Evolutionary conservation across 371 early-diverging fungal genomes (phyloP), one percentile per base, ranked within the genome.

Genomic region (Paraphysoderma sedebokerense): DNA sequence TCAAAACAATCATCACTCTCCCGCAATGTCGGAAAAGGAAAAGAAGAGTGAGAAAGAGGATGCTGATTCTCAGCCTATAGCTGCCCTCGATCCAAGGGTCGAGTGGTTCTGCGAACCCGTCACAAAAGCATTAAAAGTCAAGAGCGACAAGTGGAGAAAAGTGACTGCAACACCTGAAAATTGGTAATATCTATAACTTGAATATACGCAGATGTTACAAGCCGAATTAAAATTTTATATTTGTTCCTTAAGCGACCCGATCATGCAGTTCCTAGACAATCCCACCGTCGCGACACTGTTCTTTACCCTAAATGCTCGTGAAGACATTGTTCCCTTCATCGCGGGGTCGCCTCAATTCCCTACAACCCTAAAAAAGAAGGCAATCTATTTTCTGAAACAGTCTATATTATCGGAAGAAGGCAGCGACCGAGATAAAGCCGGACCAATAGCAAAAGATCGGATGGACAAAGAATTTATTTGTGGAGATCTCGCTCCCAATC

Each of bases 81-180:
- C 26, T 7, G 39, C 23, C 12, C 23, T 53, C 12, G 54, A 54
- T 19, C 54, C 54, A 22, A 44, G 54, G 22, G 27, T 47, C 24
- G 53, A 53, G 2, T 54, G 38, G 28, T 69, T 74, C 40, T 63
- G 61, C 36, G 74, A 72, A 15, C 54, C 48, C 38, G 68, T 74
- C 22, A 50, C 56, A 47, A 49, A 19, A 11, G 65, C 63, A 0
- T 56, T 74, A 27, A 68, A 67, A 44, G 47, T 74, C 48, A 74
- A 74, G 59, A 52, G 39, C 31, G 74, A 74, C 59, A 72, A 72
- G 55, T 74, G 67, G 64, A 69, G 72, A 48, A 74, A 74, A 56
- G 56, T 72, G 60, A 40, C 51, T 7, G 34, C 54, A 22, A 38
- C 51, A 4, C 41, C 46, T 7, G 74, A 74, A 36, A 65, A 68